A percentile compares a stretch with the other conserved stretches of the same genome.
Evolutionary conservation across 1,284 basidiomycete species (phyloP).

Genomic region (Waitea zeae): DNA sequence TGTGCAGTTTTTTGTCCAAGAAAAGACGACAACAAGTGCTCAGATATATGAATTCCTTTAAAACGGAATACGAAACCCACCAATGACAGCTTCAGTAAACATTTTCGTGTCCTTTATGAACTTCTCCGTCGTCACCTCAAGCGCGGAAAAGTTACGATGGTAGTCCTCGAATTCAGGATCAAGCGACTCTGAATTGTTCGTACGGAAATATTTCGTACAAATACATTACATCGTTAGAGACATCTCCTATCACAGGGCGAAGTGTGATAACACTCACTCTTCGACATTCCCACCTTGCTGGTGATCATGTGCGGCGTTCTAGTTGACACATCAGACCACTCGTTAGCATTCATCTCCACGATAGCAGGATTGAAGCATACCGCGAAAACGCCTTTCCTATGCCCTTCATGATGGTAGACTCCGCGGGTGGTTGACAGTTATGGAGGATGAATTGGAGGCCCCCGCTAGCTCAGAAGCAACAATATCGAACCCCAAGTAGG

Average conservation of each 20-base stretch:
- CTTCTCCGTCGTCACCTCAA: constrained; percentile 79
- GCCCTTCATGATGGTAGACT: constrained; percentile 71
- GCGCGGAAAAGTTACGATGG: constrained; percentile 56
- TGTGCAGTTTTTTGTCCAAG: no score
- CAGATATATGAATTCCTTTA: no score
- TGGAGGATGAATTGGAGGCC: no score
- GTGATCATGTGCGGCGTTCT: constrained; percentile 83
- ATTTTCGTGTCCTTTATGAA: constrained; percentile 82
- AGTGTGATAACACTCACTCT: constrained; percentile 45
- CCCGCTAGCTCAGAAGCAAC: no score
- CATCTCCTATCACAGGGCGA: background rate
- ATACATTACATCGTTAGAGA: background rate
- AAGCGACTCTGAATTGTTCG: constrained; percentile 39
- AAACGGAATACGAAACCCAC: constrained; percentile 39
- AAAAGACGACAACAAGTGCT: no score
- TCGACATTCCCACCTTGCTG: constrained; percentile 74
- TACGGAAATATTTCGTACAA: background rate
- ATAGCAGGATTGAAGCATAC: constrained; percentile 19
- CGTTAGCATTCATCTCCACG: constrained; percentile 3
- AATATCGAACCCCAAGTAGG: no score
- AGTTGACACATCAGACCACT: constrained; percentile 6
- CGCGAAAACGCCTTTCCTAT: constrained; percentile 63
- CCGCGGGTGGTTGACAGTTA: no score
- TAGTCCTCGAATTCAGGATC: constrained; percentile 84
- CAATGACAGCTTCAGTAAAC: constrained; percentile 70